These are phyloP conservation scores for Pneumocystis carinii DNA, from an alignment of 1,139 yeast species.

Conservation along the genomic window DNA sequence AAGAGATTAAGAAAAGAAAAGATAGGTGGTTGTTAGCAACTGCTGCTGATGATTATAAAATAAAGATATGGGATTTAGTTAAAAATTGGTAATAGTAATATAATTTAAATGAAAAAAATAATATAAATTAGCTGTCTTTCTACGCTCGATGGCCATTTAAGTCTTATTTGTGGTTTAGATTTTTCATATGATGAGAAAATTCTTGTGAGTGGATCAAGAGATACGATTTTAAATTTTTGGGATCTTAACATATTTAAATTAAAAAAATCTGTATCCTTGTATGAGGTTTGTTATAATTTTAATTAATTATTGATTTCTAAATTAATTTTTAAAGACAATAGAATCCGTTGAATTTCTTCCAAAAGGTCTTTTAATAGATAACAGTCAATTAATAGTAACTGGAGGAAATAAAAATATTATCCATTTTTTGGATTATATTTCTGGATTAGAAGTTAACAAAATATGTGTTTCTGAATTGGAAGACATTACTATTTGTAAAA, in stretches of 20 bases:
- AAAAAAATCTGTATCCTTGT: constrained; percentile 51
- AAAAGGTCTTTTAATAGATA: constrained; percentile 19
- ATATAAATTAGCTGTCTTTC: constrained; percentile 22
- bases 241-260: constrained; percentile 41
- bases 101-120: background rate
- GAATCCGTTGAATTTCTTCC: constrained; percentile 60
- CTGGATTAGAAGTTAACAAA: constrained; percentile 14
- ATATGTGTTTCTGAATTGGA: constrained; percentile 13
- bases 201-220: constrained; percentile 79
- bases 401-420: constrained; percentile 68
- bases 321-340: constrained; percentile 31
- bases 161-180: constrained; percentile 77
- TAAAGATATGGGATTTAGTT: constrained; percentile 82
- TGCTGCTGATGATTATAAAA: constrained; percentile 64
- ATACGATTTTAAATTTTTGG: constrained; percentile 57
- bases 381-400: constrained; percentile 38
- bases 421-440: constrained; percentile 39
- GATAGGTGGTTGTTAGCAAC: constrained; percentile 47
- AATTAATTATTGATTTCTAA: background rate
- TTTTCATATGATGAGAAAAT: constrained; percentile 39
- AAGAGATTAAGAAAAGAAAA: constrained; percentile 45
- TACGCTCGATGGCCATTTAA: constrained; percentile 54
- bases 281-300: constrained; percentile 28
- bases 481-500: constrained; percentile 16
- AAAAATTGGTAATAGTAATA: constrained; percentile 44